phyloP scores from a whole-genome alignment of 2,329 filamentous ascomycete genomes.

The Thermothelomyces thermophilus region DNA sequence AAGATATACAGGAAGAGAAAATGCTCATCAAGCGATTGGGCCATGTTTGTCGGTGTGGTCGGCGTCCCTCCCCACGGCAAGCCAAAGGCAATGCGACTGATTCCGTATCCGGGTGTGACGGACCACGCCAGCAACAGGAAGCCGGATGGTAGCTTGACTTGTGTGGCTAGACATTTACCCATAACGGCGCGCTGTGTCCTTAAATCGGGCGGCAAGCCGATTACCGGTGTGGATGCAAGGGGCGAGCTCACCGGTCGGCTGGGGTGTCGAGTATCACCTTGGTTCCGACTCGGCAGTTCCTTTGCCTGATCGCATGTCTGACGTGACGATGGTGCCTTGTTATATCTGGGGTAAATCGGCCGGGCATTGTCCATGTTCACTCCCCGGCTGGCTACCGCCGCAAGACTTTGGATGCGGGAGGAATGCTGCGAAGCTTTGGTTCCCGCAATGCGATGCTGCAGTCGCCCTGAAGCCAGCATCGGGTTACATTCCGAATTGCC shows the following conservation, averaged over 20 bases:
- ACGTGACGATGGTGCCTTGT: neutral
- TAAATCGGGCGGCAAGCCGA: neutral
- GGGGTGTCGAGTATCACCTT: slow-evolving; percentile 1
- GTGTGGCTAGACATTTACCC: neutral
- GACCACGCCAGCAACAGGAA: neutral
- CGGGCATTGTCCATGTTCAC: neutral
- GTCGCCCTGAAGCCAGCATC: neutral
- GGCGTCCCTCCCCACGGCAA: neutral
- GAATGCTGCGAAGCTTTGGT: too few relatives aligned
- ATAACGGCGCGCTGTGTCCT: neutral
- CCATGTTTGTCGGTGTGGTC: neutral
- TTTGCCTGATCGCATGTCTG: neutral
- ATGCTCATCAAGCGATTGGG: slow-evolving; percentile 11
- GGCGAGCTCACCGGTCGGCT: slow-evolving; percentile 12
- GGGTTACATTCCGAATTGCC: slow-evolving; percentile 10
- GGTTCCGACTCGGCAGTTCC: slow-evolving; percentile 7
- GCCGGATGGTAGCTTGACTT: too few relatives aligned
- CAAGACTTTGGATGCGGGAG: neutral
- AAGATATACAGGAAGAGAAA: slow-evolving; percentile 1
- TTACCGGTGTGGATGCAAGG: slow-evolving; percentile 2
- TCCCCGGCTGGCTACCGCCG: neutral
- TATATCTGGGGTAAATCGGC: neutral
- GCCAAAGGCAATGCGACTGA: slow-evolving; percentile 1
- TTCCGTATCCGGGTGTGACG: neutral
- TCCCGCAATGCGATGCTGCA: slow-evolving; percentile 7